phyloP scores from a whole-genome alignment of 2,329 filamentous ascomycete species.

The Sarocladium oryzae region DNA sequence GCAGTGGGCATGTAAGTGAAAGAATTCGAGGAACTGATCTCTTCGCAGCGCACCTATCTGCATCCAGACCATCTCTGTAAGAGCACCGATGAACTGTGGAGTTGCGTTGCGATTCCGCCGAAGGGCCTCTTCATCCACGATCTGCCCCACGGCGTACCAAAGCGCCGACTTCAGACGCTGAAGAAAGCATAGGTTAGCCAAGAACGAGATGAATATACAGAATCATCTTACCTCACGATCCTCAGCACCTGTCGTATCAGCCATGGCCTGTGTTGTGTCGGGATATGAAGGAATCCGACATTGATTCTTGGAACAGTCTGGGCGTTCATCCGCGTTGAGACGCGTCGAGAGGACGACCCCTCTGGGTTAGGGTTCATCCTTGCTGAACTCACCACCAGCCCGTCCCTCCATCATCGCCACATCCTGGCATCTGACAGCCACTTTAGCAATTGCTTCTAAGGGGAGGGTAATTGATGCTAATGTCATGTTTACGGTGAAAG shows the following conservation, averaged over 20 bases:
- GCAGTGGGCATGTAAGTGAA: neutral
- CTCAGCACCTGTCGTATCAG: constrained; percentile 24
- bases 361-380: no score
- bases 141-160: constrained; percentile 78
- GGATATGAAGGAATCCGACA: neutral
- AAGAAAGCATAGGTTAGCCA: neutral
- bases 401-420: no score
- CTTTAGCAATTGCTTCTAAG: no score
- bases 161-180: constrained; percentile 79
- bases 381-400: no score
- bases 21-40: neutral
- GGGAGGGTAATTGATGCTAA: no score
- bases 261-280: constrained; percentile 25
- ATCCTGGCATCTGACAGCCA: no score
- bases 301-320: neutral
- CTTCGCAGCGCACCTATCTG: constrained; percentile 60
- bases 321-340: neutral
- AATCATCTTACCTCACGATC: constrained; percentile 27
- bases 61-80: constrained; percentile 82
- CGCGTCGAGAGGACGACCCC: no score
- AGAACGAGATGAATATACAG: neutral
- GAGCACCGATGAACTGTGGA: constrained; percentile 79
- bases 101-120: constrained; percentile 69
- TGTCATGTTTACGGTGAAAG: no score
- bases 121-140: constrained; percentile 75